Evolutionary conservation across 768 basidiomycete genomes (phyloP).

Genomic region (Amanita phalloides): DNA sequence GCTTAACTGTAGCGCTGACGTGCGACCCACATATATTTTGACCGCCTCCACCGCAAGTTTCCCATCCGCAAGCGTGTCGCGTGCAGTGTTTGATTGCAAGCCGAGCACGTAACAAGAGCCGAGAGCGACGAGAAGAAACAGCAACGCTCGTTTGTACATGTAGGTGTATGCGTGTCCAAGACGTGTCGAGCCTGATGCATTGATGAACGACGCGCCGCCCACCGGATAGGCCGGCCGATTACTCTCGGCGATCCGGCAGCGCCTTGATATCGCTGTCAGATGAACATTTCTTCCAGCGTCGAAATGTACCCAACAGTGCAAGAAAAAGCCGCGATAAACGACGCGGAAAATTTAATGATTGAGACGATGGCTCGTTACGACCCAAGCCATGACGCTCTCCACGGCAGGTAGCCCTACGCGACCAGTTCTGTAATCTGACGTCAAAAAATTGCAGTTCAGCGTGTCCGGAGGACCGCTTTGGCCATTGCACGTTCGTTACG

Average conservation of each 20-base stretch:
- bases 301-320: slow-evolving; percentile 41
- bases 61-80: neutral
- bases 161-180: slow-evolving; percentile 1
- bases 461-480: slow-evolving; percentile 73
- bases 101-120: slow-evolving; percentile 15
- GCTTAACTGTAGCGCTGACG: neutral
- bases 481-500: slow-evolving; percentile 44
- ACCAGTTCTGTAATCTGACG: slow-evolving; percentile 2
- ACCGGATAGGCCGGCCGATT: neutral
- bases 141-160: slow-evolving; percentile 18
- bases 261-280: too few relatives aligned
- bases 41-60: slow-evolving; percentile 8
- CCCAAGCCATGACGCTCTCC: slow-evolving; percentile 70
- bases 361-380: slow-evolving; percentile 71
- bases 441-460: slow-evolving; percentile 42
- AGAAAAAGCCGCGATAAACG: slow-evolving; percentile 41
- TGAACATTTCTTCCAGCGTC: neutral
- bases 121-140: slow-evolving; percentile 31
- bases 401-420: slow-evolving; percentile 38
- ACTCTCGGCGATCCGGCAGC: neutral
- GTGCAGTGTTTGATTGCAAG: neutral
- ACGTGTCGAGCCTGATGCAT: neutral
- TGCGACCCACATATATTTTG: slow-evolving; percentile 14
- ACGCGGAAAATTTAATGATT: slow-evolving; percentile 60
- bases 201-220: neutral